phyloP scores from a whole-genome alignment of 331 rosid genomes.

The Telfairia occidentalis region DNA sequence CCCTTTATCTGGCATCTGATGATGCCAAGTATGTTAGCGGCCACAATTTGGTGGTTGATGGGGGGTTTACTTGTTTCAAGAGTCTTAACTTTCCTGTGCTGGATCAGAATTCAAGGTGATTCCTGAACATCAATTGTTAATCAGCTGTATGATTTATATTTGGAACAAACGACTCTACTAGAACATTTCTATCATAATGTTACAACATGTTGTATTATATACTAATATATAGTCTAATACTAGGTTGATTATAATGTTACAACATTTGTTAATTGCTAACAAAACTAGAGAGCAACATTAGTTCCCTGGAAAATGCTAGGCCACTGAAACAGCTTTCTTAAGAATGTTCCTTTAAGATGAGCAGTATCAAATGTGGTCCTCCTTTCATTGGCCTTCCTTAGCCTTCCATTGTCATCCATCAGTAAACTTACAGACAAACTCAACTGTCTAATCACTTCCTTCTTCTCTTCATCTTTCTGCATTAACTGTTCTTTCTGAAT shows the following conservation, averaged over 20 bases:
- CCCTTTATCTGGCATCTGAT: constrained; percentile 67
- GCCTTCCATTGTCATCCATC: constrained; percentile 50
- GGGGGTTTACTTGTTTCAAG: constrained; percentile 71
- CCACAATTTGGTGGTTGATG: constrained; percentile 78
- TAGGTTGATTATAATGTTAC: background rate
- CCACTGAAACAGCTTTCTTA: constrained; percentile 34
- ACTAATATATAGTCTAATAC: background rate
- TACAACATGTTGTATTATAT: background rate
- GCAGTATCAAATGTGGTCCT: constrained; percentile 45
- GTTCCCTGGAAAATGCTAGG: background rate
- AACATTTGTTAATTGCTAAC: background rate
- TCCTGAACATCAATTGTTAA: background rate
- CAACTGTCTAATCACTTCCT: constrained; percentile 30
- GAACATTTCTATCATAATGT: background rate
- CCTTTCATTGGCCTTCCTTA: constrained; percentile 39
- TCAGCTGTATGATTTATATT: background rate
- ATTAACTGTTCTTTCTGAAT: constrained; percentile 23
- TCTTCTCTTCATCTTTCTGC: constrained; percentile 50
- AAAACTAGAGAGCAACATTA: background rate
- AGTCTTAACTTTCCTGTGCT: background rate
- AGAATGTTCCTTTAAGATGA: constrained; percentile 35
- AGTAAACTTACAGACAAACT: constrained; percentile 23
- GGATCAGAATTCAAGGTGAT: background rate
- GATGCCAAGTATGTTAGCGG: constrained; percentile 74
- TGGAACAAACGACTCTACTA: background rate